A percentile compares a stretch with the other conserved stretches of the same genome.
phyloP scores from a whole-genome alignment of 164 flowering plant species.

The Aristolochia californica region DNA sequence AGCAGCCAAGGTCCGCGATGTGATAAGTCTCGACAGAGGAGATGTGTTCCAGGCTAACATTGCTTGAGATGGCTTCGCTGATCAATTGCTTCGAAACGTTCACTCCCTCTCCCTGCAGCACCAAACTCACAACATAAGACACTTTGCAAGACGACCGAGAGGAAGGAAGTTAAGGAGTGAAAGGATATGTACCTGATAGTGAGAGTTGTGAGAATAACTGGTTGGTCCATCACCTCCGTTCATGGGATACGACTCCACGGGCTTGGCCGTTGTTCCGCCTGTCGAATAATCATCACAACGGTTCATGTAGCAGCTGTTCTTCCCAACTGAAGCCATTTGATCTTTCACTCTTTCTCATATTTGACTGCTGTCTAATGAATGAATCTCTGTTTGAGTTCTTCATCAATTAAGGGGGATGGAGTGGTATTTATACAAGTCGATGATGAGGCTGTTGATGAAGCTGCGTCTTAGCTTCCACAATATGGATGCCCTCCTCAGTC shows the following conservation, averaged over 20 bases:
- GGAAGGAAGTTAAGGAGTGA: no score
- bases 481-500: no score
- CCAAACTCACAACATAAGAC: slow-evolving; percentile 3
- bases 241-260: slow-evolving; percentile 4
- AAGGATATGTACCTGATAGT: slow-evolving; percentile 10
- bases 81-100: background rate
- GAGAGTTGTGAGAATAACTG: slow-evolving; percentile 10
- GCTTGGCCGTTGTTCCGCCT: background rate
- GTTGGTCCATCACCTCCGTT: slow-evolving; percentile 9
- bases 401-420: no score
- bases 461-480: no score
- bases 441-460: no score
- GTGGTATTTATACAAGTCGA: no score
- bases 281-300: background rate
- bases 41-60: background rate
- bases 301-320: background rate
- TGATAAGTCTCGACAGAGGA: background rate
- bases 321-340: background rate
- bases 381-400: no score
- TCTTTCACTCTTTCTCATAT: background rate
- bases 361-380: no score
- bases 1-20: slow-evolving; percentile 17
- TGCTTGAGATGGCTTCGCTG: background rate
- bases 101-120: slow-evolving; percentile 3
- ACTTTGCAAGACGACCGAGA: background rate